phyloP scores from a whole-genome alignment of 352 stramenopile species.

The Phytophthora quininea region DNA sequence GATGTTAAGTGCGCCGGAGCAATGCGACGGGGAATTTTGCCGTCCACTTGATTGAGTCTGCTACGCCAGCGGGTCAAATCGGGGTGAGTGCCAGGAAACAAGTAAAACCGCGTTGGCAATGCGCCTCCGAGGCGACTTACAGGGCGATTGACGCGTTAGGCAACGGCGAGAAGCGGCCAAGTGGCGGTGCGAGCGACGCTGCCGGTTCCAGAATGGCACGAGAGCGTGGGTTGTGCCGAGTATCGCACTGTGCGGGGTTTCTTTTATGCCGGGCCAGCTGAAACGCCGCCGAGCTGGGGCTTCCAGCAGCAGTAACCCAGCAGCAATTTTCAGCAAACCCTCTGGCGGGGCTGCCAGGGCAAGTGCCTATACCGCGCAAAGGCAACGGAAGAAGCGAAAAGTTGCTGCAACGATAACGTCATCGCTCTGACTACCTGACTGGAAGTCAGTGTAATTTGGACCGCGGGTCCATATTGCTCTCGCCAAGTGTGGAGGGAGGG shows the following conservation, averaged over 20 bases:
- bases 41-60: neutral
- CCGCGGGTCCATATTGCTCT: too few species aligned
- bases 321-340: too few species aligned
- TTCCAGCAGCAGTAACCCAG: neutral
- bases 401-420: too few species aligned
- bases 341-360: too few species aligned
- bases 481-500: too few species aligned
- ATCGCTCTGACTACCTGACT: too few species aligned
- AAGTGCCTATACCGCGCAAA: too few species aligned
- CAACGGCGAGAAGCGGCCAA: constrained; percentile 21
- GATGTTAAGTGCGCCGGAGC: too few species aligned
- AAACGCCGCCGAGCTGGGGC: constrained; percentile 10
- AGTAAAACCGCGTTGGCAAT: constrained; percentile 23
- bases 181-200: neutral
- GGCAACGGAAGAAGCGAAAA: too few species aligned
- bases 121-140: constrained; percentile 23
- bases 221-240: neutral
- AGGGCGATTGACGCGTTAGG: constrained; percentile 19
- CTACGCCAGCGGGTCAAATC: constrained; percentile 7
- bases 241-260: neutral
- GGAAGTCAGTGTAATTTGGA: too few species aligned
- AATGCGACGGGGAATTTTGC: constrained; percentile 1
- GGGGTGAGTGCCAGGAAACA: constrained; percentile 21
- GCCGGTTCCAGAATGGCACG: constrained; percentile 24
- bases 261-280: constrained; percentile 5